Evolutionary conservation across 2,329 filamentous ascomycete genomes (phyloP).

Genomic region (Coniochaeta ligniaria): DNA sequence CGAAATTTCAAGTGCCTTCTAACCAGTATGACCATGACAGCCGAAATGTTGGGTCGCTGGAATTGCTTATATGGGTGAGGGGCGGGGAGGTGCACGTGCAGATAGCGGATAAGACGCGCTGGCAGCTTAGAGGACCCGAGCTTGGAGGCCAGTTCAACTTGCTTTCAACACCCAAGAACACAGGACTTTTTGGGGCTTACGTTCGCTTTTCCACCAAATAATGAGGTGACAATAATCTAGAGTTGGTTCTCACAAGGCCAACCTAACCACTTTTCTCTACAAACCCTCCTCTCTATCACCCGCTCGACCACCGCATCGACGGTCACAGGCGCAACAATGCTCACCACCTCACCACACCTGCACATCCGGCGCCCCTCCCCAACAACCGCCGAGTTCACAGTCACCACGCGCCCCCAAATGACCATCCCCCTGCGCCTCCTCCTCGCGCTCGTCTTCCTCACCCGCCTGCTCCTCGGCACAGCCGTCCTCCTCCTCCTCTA

Average conservation of each 20-base stretch:
- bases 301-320: not conserved
- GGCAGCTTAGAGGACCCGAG: not conserved
- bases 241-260: not conserved
- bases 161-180: no score
- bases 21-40: constrained; percentile 56
- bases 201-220: not conserved
- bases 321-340: constrained; percentile 39
- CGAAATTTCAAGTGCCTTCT: constrained; percentile 48
- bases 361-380: constrained; percentile 65
- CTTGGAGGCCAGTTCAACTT: no score
- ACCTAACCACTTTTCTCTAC: no score
- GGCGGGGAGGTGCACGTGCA: not conserved
- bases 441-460: constrained; percentile 34
- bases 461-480: constrained; percentile 30
- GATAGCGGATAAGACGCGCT: not conserved
- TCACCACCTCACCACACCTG: constrained; percentile 53
- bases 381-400: constrained; percentile 87
- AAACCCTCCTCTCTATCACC: not conserved
- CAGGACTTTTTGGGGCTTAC: not conserved
- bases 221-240: not conserved
- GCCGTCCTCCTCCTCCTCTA: constrained; percentile 40
- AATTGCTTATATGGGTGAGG: constrained; percentile 6
- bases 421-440: constrained; percentile 39
- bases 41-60: constrained; percentile 18
- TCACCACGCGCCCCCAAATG: constrained; percentile 65